A percentile compares a stretch with the other conserved stretches of the same genome.
Conservation (phyloP, 257 asterid genomes). For the Penstemon eatonii region DNA sequence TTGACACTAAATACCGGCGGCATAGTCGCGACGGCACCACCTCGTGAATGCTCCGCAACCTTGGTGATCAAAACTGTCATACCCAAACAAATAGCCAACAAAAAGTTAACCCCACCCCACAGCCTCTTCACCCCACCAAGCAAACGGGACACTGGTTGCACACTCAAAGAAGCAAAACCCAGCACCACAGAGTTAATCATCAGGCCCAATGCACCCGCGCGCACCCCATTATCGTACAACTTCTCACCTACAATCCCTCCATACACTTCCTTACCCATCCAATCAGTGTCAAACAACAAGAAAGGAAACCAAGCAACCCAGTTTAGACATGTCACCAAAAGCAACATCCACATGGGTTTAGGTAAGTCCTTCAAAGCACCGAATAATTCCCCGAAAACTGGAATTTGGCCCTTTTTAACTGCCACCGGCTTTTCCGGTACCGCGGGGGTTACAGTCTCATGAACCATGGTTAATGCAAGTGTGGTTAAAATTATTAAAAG, state of each 20-base stretch:
- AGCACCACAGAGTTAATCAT: conserved; percentile 71
- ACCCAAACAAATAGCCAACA: conserved; percentile 65
- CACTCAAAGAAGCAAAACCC: conserved; percentile 61
- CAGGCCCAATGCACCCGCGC: conserved; percentile 80
- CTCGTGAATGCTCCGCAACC: conserved; percentile 53
- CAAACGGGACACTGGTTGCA: conserved; percentile 49
- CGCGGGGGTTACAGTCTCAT: conserved; percentile 19
- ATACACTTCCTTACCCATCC: conserved; percentile 80
- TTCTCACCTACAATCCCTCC: conserved; percentile 55
- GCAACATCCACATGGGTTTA: conserved; percentile 64
- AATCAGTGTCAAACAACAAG: conserved; percentile 70
- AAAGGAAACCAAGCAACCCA: conserved; percentile 85
- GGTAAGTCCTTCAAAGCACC: conserved; percentile 64
- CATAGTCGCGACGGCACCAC: conserved; percentile 17
- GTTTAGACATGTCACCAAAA: conserved; percentile 59
- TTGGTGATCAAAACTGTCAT: conserved; percentile 72
- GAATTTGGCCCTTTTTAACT: conserved; percentile 29
- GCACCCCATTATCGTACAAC: conserved; percentile 66
- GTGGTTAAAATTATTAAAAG: conserved; percentile 46
- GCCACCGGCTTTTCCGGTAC: conserved; percentile 12
- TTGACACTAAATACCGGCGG: conserved; percentile 51
- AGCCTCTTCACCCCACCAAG: conserved; percentile 63
- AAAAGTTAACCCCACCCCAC: conserved; percentile 74
- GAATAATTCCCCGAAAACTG: conserved; percentile 62
- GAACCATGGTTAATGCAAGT: conserved; percentile 46